These are phyloP conservation scores for Pleurozium schreberi DNA, from an alignment of 225 moss, liverwort and hornwort genomes.

Conservation along the genomic window DNA sequence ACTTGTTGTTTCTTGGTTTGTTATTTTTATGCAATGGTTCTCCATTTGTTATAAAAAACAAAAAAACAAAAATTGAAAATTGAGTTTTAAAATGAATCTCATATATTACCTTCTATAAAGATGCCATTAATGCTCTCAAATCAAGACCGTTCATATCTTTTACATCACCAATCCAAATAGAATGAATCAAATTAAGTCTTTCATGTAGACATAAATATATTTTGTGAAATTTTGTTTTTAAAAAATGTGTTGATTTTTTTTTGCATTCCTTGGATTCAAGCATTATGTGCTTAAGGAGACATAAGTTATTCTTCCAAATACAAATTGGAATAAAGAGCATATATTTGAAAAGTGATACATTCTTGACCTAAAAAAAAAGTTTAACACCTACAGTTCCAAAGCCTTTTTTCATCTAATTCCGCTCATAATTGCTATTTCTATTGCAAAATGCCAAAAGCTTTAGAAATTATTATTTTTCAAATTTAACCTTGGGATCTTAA, in stretches of 20 bases:
- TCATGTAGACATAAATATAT: neutral
- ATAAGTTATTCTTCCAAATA: neutral
- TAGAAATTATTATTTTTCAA: neutral
- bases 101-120: neutral
- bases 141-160: neutral
- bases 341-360: neutral
- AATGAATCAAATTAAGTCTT: neutral
- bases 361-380: neutral
- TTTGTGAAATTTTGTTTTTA: too few species aligned
- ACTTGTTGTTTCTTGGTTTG: too few species aligned
- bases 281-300: too few species aligned
- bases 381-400: neutral
- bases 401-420: too few species aligned
- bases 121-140: neutral
- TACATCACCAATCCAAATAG: too few species aligned
- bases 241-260: neutral
- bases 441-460: too few species aligned
- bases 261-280: rapidly evolving
- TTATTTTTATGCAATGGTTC: too few species aligned
- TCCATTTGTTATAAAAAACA: too few species aligned
- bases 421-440: too few species aligned
- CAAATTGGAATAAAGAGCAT: neutral
- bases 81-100: neutral
- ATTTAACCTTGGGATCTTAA: too few species aligned
- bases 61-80: too few species aligned